Evolutionary conservation across 2,329 filamentous ascomycete species (phyloP).

Genomic region (Epichloe festucae): DNA sequence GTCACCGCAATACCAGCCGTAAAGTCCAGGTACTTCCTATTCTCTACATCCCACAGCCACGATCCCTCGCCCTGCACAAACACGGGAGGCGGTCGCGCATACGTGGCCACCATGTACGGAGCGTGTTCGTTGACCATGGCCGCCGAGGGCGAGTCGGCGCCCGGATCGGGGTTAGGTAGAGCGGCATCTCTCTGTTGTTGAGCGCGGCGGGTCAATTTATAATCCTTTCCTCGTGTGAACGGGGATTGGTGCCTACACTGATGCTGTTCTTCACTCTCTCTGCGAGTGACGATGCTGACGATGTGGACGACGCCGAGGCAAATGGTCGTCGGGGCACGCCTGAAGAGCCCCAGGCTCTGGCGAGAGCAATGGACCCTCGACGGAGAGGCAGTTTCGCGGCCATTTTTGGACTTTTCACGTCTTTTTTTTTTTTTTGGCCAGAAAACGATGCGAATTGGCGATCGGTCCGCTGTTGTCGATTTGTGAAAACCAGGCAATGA

Average conservation of each 20-base stretch:
- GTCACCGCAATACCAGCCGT: slow-evolving; percentile 95
- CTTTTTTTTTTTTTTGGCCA: not conserved
- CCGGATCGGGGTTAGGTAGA: slow-evolving; percentile 57
- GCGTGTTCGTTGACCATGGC: slow-evolving; percentile 62
- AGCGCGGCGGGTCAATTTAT: not conserved
- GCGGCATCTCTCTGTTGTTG: slow-evolving; percentile 17
- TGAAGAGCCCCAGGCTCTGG: slow-evolving; percentile 11
- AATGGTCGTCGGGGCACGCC: not conserved
- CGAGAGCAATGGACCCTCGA: slow-evolving; percentile 22
- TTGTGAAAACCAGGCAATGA: no score
- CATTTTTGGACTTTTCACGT: slow-evolving; percentile 15
- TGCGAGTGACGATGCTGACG: slow-evolving; percentile 20
- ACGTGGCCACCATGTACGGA: slow-evolving; percentile 91
- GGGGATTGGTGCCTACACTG: slow-evolving; percentile 12
- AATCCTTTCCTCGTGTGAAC: not conserved
- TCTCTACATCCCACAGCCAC: slow-evolving; percentile 82
- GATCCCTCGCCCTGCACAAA: slow-evolving; percentile 81
- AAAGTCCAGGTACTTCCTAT: slow-evolving; percentile 82
- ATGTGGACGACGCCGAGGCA: slow-evolving; percentile 14
- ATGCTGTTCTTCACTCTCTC: slow-evolving; percentile 21
- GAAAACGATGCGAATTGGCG: not conserved
- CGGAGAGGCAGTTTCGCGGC: slow-evolving; percentile 26
- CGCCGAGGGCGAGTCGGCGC: slow-evolving; percentile 59
- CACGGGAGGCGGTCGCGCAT: slow-evolving; percentile 77
- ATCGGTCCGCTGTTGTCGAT: no score